A percentile compares a stretch with the other conserved stretches of the same genome.
Conservation (phyloP, 2,329 filamentous ascomycete species). For the Elsinoe perseae region DNA sequence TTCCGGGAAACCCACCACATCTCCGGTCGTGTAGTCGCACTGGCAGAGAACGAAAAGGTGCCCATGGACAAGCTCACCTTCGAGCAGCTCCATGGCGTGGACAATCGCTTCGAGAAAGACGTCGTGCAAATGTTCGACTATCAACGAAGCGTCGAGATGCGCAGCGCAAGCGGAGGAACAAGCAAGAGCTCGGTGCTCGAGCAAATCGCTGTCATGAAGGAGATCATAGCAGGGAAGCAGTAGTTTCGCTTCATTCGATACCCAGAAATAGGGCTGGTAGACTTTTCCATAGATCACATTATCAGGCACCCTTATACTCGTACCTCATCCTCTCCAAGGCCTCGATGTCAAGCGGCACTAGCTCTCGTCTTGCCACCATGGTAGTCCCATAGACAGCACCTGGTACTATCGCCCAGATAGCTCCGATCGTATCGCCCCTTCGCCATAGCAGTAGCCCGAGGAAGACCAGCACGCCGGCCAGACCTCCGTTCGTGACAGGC, state of each 20-base stretch:
- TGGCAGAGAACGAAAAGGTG: conserved; percentile 57
- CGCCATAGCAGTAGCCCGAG: conserved; percentile 36
- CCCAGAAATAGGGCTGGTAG: not conserved
- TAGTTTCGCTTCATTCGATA: conserved; percentile 13
- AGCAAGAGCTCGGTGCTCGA: conserved; percentile 60
- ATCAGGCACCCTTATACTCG: conserved; percentile 58
- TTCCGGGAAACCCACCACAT: conserved; percentile 78
- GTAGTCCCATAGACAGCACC: conserved; percentile 51
- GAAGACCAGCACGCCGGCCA: conserved; percentile 49
- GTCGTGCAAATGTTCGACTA: conserved; percentile 68
- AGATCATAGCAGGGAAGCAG: conserved; percentile 29
- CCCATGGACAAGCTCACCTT: conserved; percentile 63
- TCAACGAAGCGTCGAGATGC: conserved; percentile 72
- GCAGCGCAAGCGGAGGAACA: conserved; percentile 68
- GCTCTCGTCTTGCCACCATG: conserved; percentile 55
- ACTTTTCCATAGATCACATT: not conserved
- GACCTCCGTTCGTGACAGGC: conserved; percentile 51
- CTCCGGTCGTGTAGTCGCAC: conserved; percentile 62
- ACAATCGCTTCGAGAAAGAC: conserved; percentile 62
- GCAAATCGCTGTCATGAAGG: conserved; percentile 51
- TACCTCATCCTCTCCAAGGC: conserved; percentile 58
- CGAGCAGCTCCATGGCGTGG: conserved; percentile 60
- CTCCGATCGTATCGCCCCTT: conserved; percentile 25
- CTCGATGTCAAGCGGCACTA: conserved; percentile 61
- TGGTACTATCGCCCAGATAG: conserved; percentile 35